phyloP scores from a whole-genome alignment of 805 yeast species.

The Candida maris region DNA sequence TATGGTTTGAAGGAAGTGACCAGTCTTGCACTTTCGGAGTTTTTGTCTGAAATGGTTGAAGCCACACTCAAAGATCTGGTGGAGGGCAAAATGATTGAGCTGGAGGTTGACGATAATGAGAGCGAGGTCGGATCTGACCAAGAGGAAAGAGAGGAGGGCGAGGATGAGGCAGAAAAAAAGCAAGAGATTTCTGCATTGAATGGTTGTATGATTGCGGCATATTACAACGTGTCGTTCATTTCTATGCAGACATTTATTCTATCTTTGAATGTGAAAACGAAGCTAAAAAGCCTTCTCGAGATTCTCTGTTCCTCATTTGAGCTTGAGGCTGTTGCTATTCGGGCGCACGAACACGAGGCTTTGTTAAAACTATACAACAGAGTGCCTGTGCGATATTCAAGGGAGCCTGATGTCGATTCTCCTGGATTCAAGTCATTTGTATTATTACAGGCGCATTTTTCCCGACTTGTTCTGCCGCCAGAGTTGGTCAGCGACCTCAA shows the following conservation, averaged over 20 bases:
- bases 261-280: slow-evolving; percentile 52
- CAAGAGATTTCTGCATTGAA: slow-evolving; percentile 56
- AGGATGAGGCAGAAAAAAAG: slow-evolving; percentile 37
- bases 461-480: slow-evolving; percentile 57
- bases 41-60: slow-evolving; percentile 81
- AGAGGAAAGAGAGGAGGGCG: slow-evolving; percentile 28
- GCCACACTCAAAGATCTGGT: slow-evolving; percentile 57
- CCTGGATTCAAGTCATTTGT: slow-evolving; percentile 70
- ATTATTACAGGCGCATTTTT: slow-evolving; percentile 76
- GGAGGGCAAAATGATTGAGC: slow-evolving; percentile 59
- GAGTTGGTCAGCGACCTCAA: slow-evolving; percentile 60
- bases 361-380: slow-evolving; percentile 51
- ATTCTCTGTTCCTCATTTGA: slow-evolving; percentile 66
- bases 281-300: slow-evolving; percentile 60
- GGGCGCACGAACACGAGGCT: slow-evolving; percentile 53
- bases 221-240: slow-evolving; percentile 59
- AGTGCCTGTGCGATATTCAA: slow-evolving; percentile 57
- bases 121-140: too few species aligned
- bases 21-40: slow-evolving; percentile 71
- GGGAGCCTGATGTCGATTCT: slow-evolving; percentile 36
- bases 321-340: slow-evolving; percentile 59
- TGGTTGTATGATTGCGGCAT: slow-evolving; percentile 72
- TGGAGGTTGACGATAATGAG: slow-evolving; percentile 38
- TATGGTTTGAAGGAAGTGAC: slow-evolving; percentile 72
- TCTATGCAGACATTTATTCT: slow-evolving; percentile 61